A percentile compares a stretch with the other conserved stretches of the same genome.
Conservation (phyloP, 805 yeast genomes). For the Candida anglica region DNA sequence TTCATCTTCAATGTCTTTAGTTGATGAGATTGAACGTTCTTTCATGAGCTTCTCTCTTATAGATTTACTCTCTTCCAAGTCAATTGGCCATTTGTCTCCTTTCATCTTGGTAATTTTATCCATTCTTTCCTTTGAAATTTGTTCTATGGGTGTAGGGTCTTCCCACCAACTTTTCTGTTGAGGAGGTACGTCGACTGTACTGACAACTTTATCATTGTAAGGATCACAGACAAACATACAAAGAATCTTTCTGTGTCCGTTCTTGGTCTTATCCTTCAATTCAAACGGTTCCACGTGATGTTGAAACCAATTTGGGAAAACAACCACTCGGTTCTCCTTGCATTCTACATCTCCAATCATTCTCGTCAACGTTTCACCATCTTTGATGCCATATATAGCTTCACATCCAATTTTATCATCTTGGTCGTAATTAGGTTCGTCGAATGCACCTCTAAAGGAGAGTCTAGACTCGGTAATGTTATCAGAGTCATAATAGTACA, state of each 20-base stretch:
- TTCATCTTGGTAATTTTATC: not conserved
- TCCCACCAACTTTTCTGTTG: conserved; percentile 13
- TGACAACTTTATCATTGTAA: conserved; percentile 18
- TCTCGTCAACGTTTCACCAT: conserved; percentile 21
- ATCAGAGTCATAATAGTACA: conserved; percentile 38
- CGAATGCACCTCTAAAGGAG: conserved; percentile 23
- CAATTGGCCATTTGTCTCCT: conserved; percentile 12
- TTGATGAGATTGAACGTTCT: conserved; percentile 20
- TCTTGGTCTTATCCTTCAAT: conserved; percentile 28
- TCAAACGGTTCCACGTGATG: conserved; percentile 38
- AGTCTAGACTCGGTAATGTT: conserved; percentile 32
- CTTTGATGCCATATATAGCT: conserved; percentile 24
- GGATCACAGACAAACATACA: conserved; percentile 41
- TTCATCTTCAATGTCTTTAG: conserved; percentile 11
- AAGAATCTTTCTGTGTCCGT: conserved; percentile 36
- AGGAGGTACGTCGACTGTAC: conserved; percentile 28
- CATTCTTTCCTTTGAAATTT: conserved; percentile 2
- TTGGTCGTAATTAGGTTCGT: conserved; percentile 33
- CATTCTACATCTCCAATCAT: conserved; percentile 22
- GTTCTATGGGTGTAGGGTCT: not conserved
- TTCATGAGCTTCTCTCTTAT: conserved; percentile 26
- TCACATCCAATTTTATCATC: conserved; percentile 20
- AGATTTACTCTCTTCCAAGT: conserved; percentile 20
- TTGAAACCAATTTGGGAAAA: conserved; percentile 37
- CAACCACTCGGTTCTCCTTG: conserved; percentile 21